Conservation (phyloP, 148 eudicot genomes). For the Linanthus parryae region DNA sequence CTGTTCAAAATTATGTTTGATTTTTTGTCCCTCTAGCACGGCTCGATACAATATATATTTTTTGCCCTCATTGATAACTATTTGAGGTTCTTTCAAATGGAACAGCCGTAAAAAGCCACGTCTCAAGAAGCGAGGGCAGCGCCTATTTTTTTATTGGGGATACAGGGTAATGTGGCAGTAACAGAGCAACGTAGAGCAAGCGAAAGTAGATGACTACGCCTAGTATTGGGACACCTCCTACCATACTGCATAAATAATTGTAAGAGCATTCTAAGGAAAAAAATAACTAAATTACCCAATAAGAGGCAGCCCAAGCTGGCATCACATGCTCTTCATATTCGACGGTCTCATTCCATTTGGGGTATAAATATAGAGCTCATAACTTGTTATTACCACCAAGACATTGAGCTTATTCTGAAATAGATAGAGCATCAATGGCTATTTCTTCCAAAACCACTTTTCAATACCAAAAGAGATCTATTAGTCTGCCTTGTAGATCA, state of each 20-base stretch:
- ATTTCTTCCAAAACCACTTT: neutral
- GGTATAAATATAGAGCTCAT: neutral
- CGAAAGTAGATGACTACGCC: no score
- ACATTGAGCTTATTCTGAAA: slow-evolving; percentile 1
- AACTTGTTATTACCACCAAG: neutral
- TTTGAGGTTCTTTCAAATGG: no score
- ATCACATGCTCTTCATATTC: neutral
- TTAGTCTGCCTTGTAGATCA: slow-evolving; percentile 4
- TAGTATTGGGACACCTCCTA: slow-evolving; percentile 1
- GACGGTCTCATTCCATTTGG: neutral
- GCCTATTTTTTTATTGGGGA: no score
- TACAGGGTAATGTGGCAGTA: no score
- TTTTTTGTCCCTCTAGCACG: no score
- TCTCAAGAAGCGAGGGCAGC: no score
- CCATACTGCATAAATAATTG: neutral
- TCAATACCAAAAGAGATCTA: slow-evolving; percentile 3
- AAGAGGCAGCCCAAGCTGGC: neutral
- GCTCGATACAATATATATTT: no score
- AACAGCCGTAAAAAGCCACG: no score
- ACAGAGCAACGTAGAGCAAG: no score
- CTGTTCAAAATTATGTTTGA: no score
- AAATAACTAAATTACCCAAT: neutral
- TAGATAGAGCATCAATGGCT: neutral
- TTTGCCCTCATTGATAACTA: no score
- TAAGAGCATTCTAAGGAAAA: neutral